Base-by-base conservation (phyloP, 2,329 filamentous ascomycete species). In the Aspergillus versicolor region DNA sequence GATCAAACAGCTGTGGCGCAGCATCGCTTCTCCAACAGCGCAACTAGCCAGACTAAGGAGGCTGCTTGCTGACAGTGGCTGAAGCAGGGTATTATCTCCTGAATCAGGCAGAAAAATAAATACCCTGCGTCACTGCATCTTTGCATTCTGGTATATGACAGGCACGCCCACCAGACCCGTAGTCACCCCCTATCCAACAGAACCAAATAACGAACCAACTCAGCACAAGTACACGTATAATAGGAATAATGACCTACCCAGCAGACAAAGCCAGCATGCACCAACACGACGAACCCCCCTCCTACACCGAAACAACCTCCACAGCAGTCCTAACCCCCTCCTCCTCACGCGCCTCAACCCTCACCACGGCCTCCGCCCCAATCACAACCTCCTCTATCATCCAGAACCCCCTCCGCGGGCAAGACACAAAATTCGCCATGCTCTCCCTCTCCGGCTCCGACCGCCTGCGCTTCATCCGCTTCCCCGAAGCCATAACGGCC, bases 391-490 rank as follows among this genome's bases (percentile, higher is more conserved):
- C 24, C 22, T 12, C 34, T 19, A 19, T 27, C 37, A 34, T 8
- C 3, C 37, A 24, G 19, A 9, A 24, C 4, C 43, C 40, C 24
- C 37, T 21, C 1, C 32, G 47, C 5, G 37, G 38, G n/a, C 37
- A 53, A 11, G 45, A 48, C 5, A 53, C 34, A 9, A 13, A 41
- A 15, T 49, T 48, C 30, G 49, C 55, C 7, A 37, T 57, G 37
- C 17, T 57, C 8, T 48, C 49, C 3, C 32, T 57, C 19, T 15
- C 42, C 4, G 15, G 17, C 34, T 22, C 49, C 11, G 55, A 53
- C 44, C 42, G 49, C 2, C 52, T 57, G 17, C 55, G 55, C 2
- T 50, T 57, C 9, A 24, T 57, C 3, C 49, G 49, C 15, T 57
- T 57, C n/a, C 55, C 55, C 7, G 55, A 53, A 2, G 24, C 43